phyloP scores from a whole-genome alignment of 768 basidiomycete genomes.

The Albatrellus ellisii region DNA sequence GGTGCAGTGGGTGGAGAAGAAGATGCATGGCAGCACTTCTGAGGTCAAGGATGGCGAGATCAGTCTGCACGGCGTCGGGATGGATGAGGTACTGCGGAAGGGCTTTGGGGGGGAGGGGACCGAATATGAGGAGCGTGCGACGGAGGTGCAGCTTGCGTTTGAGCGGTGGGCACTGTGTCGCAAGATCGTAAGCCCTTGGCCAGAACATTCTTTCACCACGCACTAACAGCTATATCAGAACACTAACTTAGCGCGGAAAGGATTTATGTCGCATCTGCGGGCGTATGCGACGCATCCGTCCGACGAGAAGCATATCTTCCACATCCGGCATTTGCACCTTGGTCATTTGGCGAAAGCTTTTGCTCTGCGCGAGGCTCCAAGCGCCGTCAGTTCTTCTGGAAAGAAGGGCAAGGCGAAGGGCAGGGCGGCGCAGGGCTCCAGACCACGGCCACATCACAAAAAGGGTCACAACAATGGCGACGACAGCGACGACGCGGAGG shows the following conservation, averaged over 20 bases:
- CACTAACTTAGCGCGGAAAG: conserved; percentile 61
- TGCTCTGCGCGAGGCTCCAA: conserved; percentile 77
- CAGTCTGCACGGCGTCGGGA: conserved; percentile 41
- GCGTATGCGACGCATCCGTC: conserved; percentile 97
- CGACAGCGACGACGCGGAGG: conserved; percentile 28
- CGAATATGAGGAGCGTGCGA: conserved; percentile 84
- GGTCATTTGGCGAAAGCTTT: conserved; percentile 93
- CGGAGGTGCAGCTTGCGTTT: conserved; percentile 89
- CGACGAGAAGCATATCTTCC: conserved; percentile 93
- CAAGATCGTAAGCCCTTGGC: conserved; percentile 39
- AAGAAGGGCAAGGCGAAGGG: conserved; percentile 5
- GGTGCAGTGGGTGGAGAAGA: conserved; percentile 80
- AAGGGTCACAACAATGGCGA: conserved; percentile 2
- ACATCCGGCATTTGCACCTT: conserved; percentile 85
- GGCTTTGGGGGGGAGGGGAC: conserved; percentile 79
- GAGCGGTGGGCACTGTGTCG: conserved; percentile 81
- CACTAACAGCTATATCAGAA: conserved; percentile 36
- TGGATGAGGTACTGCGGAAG: conserved; percentile 57
- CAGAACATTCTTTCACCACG: conserved; percentile 5
- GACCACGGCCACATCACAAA: neutral
- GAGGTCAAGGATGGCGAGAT: conserved; percentile 20
- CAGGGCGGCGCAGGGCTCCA: neutral
- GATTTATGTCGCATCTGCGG: conserved; percentile 85
- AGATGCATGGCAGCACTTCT: conserved; percentile 49
- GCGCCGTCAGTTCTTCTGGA: conserved; percentile 18